A percentile compares a stretch with the other conserved stretches of the same genome.
Evolutionary conservation across 2,329 filamentous ascomycete genomes (phyloP).

Genomic region (Alternaria ethzedia): DNA sequence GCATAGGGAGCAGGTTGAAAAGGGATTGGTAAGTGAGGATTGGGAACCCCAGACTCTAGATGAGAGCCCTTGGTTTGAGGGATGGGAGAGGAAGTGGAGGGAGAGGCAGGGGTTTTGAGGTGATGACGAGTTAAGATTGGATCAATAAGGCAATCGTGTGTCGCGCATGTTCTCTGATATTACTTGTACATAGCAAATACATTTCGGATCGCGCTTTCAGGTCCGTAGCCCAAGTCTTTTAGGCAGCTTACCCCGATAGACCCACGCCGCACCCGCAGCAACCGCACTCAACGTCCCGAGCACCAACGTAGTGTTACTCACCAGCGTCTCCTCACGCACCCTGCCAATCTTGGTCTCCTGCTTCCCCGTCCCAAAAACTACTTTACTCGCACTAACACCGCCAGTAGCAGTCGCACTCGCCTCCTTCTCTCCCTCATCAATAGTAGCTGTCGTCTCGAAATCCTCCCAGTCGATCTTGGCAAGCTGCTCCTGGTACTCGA

Average conservation of each 20-base stretch:
- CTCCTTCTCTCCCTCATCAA: not conserved
- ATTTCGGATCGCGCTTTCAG: not conserved
- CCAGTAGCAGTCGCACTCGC: not conserved
- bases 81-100: constrained; percentile 79
- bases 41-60: constrained; percentile 75
- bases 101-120: constrained; percentile 64
- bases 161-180: not conserved
- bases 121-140: not conserved
- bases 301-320: constrained; percentile 48
- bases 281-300: constrained; percentile 47
- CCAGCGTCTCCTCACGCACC: constrained; percentile 53
- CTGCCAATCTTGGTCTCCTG: constrained; percentile 49
- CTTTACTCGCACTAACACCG: constrained; percentile 33
- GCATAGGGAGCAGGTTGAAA: constrained; percentile 69
- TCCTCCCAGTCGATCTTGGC: constrained; percentile 54
- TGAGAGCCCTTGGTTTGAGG: constrained; percentile 76
- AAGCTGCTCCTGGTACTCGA: constrained; percentile 61
- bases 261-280: constrained; percentile 46
- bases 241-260: constrained; percentile 17
- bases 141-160: not conserved
- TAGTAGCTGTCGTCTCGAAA: constrained; percentile 42
- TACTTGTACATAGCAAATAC: not conserved
- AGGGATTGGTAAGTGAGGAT: constrained; percentile 63
- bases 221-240: constrained; percentile 19
- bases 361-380: constrained; percentile 44